phyloP scores from a whole-genome alignment of 108 stramenopile species.

The Mediolabrus comicus region DNA sequence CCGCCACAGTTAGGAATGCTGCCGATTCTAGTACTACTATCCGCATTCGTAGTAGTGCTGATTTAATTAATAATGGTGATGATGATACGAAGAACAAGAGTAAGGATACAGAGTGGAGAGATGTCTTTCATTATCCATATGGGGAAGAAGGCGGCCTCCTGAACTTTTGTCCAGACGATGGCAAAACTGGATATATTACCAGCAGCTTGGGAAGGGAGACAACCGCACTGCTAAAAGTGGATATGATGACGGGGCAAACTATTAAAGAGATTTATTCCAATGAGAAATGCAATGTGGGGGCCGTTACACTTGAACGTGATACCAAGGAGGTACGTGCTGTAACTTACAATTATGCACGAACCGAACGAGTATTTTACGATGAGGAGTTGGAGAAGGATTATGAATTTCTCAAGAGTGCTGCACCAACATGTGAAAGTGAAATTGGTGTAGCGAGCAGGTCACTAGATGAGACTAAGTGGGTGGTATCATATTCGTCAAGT shows the following conservation, averaged over 20 bases:
- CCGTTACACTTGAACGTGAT: constrained; percentile 55
- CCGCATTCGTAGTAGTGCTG: constrained; percentile 36
- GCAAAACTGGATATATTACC: constrained; percentile 50
- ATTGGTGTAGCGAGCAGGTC: constrained; percentile 44
- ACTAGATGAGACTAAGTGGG: constrained; percentile 59
- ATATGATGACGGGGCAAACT: constrained; percentile 56
- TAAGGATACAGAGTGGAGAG: constrained; percentile 46
- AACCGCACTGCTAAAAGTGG: constrained; percentile 61
- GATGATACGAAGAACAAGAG: constrained; percentile 2
- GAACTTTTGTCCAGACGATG: constrained; percentile 53
- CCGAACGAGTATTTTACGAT: constrained; percentile 60
- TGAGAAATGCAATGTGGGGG: constrained; percentile 63
- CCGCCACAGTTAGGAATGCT: constrained; percentile 46
- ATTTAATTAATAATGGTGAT: not conserved
- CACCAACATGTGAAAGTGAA: constrained; percentile 42
- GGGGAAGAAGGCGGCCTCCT: constrained; percentile 59
- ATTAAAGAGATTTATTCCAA: constrained; percentile 54
- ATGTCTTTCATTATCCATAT: constrained; percentile 58
- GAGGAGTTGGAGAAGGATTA: constrained; percentile 55
- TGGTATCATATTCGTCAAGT: constrained; percentile 40
- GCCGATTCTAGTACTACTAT: constrained; percentile 49
- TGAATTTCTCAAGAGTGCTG: constrained; percentile 44
- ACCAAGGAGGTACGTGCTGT: constrained; percentile 54
- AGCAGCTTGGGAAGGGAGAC: constrained; percentile 61
- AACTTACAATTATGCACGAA: constrained; percentile 64